These are phyloP conservation scores for Talaromyces stipitatus DNA, from an alignment of 495 filamentous ascomycete genomes.

Conservation along the genomic window DNA sequence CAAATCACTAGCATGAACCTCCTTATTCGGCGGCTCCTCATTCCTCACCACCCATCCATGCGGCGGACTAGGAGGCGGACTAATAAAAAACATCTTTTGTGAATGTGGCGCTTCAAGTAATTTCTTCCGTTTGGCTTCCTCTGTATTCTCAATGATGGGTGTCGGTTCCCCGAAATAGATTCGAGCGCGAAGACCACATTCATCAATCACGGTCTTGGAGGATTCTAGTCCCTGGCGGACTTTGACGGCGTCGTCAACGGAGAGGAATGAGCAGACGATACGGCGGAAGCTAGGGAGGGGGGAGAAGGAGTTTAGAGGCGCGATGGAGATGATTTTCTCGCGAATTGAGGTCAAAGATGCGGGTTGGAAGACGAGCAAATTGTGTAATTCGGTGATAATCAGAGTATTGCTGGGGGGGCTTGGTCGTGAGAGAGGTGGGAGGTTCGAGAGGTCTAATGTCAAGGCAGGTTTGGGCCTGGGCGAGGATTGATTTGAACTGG, in stretches of 20 bases:
- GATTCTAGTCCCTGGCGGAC: constrained; percentile 54
- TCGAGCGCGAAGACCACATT: constrained; percentile 53
- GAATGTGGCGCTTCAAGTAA: constrained; percentile 77
- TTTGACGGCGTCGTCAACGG: constrained; percentile 60
- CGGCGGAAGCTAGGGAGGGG: constrained; percentile 88
- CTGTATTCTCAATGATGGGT: constrained; percentile 49
- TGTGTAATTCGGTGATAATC: constrained; percentile 78
- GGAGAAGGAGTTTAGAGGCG: constrained; percentile 77
- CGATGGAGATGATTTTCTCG: constrained; percentile 55
- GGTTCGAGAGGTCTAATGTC: constrained; percentile 70
- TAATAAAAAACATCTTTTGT: constrained; percentile 95
- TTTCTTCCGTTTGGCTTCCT: constrained; percentile 38
- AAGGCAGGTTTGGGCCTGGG: constrained; percentile 43
- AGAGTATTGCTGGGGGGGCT: constrained; percentile 88
- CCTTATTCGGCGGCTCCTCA: constrained; percentile 90
- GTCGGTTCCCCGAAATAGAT: constrained; percentile 88
- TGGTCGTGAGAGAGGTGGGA: constrained; percentile 73
- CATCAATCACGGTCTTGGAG: constrained; percentile 33
- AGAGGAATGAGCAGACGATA: constrained; percentile 82
- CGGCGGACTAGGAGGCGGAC: constrained; percentile 82
- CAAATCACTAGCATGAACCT: constrained; percentile 85
- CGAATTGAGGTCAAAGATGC: constrained; percentile 70
- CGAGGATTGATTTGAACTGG: background rate
- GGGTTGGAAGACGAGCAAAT: constrained; percentile 70
- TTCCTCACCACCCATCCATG: constrained; percentile 86